Conservation (phyloP, 139 green algal species). For the Raphidocelis subcapitata region DNA sequence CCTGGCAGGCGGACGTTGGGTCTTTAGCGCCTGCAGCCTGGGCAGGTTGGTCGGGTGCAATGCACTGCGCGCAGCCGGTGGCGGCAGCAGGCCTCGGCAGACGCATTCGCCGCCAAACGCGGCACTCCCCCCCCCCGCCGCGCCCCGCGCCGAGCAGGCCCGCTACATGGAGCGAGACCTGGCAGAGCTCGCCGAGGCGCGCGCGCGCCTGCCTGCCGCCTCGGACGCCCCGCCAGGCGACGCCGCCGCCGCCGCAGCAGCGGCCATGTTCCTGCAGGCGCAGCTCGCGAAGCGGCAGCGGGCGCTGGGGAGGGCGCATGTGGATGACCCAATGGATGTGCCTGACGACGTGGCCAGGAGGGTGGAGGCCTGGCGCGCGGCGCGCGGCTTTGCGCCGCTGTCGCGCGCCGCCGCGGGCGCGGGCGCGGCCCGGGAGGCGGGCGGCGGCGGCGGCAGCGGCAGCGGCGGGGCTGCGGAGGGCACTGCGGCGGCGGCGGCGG, state of each 20-base stretch:
- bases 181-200: constrained; percentile 6
- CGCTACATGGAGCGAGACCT: constrained; percentile 24
- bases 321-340: constrained; percentile 24
- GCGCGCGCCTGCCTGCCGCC: neutral
- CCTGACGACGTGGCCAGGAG: constrained; percentile 11
- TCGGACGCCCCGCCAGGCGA: constrained; percentile 17
- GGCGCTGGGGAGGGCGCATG: constrained; percentile 3
- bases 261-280: neutral
- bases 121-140: neutral
- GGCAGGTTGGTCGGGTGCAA: neutral
- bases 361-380: constrained; percentile 10
- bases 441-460: no score
- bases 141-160: constrained; percentile 6
- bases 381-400: constrained; percentile 7
- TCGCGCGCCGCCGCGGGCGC: no score
- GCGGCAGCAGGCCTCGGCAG: neutral
- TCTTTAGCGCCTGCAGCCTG: neutral
- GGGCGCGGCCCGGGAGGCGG: no score
- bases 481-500: no score
- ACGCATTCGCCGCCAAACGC: neutral
- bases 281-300: constrained; percentile 25
- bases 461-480: no score
- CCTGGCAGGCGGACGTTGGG: neutral
- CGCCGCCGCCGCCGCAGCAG: neutral
- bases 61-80: neutral